Conservation (phyloP, 2,329 filamentous ascomycete species). For the Colletotrichum sp. region DNA sequence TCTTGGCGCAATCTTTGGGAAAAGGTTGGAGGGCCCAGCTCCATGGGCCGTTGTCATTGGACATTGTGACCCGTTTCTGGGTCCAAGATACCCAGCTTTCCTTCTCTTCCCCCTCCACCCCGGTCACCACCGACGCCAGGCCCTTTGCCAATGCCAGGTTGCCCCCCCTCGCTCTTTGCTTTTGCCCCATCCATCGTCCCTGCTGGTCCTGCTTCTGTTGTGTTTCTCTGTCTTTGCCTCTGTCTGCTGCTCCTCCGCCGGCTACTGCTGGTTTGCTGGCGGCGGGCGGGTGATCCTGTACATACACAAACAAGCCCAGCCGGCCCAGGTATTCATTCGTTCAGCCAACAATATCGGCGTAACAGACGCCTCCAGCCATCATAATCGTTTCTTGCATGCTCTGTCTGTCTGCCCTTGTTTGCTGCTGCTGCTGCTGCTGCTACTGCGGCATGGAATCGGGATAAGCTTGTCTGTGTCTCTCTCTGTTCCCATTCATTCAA, state of each 20-base stretch:
- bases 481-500: background rate
- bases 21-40: background rate
- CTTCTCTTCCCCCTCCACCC: background rate
- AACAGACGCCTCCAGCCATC: background rate
- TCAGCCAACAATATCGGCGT: background rate
- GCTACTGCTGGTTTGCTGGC: background rate
- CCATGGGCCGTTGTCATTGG: background rate
- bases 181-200: background rate
- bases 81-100: background rate
- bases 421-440: background rate
- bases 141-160: background rate
- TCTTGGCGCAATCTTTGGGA: slow-evolving; percentile 1
- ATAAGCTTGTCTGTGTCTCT: background rate
- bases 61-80: background rate
- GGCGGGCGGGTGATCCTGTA: background rate
- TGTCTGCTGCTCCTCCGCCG: background rate
- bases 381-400: background rate
- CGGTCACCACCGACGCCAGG: background rate
- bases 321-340: background rate
- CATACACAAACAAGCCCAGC: background rate
- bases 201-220: background rate
- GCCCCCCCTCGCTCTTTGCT: background rate
- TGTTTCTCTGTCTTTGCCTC: background rate
- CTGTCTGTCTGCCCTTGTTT: background rate
- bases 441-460: background rate